These are phyloP conservation scores for Patellifolia procumbens DNA, from an alignment of 179 eudicot species.

Conservation along the genomic window DNA sequence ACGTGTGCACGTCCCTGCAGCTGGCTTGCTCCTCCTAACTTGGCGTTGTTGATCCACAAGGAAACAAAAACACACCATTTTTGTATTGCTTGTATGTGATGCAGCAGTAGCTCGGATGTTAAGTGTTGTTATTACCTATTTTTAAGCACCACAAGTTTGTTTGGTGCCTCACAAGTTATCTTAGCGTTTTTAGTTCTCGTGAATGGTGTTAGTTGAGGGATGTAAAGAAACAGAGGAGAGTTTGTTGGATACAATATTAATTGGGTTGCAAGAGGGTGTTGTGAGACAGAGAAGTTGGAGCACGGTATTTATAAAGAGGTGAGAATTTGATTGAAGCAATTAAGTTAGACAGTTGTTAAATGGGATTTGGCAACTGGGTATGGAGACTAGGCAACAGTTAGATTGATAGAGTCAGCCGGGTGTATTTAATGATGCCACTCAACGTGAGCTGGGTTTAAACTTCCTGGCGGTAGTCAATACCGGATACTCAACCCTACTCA, in stretches of 20 bases:
- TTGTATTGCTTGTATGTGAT: too few species aligned
- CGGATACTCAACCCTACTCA: too few species aligned
- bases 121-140: too few species aligned
- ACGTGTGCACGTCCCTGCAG: conserved; percentile 65
- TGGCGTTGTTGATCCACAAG: conserved; percentile 58
- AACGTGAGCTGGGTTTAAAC: too few species aligned
- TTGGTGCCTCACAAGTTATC: not conserved
- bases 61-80: conserved; percentile 66
- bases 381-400: not conserved
- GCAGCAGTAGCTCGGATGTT: too few species aligned
- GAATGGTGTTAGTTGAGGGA: not conserved
- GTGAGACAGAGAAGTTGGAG: not conserved
- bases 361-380: conserved; percentile 13
- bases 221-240: not conserved
- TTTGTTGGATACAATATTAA: not conserved
- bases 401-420: not conserved
- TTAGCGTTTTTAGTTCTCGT: not conserved
- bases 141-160: not conserved
- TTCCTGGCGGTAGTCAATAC: too few species aligned
- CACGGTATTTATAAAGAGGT: not conserved
- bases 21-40: conserved; percentile 52
- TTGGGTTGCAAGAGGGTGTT: not conserved
- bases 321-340: not conserved
- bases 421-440: not conserved
- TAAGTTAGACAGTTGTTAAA: not conserved